Percentiles rank a stretch among this genome's conserved stretches.
phyloP scores from a whole-genome alignment of 164 flowering plant species.

The Nelumbo lutea region DNA sequence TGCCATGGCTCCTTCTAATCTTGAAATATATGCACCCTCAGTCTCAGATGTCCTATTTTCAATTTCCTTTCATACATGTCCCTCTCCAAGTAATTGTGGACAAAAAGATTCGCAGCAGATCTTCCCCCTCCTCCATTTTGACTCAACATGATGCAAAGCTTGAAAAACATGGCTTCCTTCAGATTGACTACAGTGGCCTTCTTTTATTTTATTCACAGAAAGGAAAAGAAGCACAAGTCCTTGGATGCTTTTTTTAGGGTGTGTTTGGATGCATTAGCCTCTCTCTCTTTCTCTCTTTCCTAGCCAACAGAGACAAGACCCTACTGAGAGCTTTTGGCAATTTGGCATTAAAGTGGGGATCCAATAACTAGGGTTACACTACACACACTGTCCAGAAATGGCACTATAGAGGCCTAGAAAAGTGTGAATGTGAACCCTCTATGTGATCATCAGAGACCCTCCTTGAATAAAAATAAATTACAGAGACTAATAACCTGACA shows the following conservation, averaged over 20 bases:
- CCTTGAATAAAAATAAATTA: too few relatives aligned
- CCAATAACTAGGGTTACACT: too few relatives aligned
- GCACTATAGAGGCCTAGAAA: too few relatives aligned
- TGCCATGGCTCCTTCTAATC: background rate
- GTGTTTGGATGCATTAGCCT: background rate
- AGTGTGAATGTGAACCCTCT: too few relatives aligned
- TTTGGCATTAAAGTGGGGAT: too few relatives aligned
- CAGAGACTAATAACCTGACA: too few relatives aligned
- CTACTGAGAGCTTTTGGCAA: too few relatives aligned
- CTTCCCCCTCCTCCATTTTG: background rate
- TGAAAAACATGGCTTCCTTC: background rate
- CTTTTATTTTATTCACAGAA: background rate
- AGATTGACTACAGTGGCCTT: background rate
- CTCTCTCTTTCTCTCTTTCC: too few relatives aligned
- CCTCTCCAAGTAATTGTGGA: background rate
- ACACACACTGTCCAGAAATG: too few relatives aligned
- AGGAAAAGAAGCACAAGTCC: background rate
- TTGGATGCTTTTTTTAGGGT: background rate
- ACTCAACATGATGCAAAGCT: background rate
- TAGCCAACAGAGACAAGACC: too few relatives aligned
- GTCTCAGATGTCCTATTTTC: background rate
- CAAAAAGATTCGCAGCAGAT: conserved; percentile 2
- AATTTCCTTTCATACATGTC: background rate
- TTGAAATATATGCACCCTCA: background rate
- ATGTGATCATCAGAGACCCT: too few relatives aligned